These are phyloP conservation scores for Scheffersomyces spartinae DNA, from an alignment of 805 yeast species.

Conservation along the genomic window DNA sequence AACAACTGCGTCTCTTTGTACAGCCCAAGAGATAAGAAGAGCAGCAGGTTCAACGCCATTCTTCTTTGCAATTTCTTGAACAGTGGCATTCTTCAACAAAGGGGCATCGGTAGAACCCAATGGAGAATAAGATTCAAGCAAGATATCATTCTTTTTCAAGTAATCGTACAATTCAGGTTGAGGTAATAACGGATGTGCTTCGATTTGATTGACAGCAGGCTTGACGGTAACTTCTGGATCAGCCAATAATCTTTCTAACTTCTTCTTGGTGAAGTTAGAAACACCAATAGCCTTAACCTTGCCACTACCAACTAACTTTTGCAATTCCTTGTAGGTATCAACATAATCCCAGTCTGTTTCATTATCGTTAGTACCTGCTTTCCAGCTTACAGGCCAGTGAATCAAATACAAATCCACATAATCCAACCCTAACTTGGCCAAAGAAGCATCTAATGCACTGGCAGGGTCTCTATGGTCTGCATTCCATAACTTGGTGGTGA, in stretches of 20 bases:
- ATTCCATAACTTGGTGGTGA: constrained; percentile 64
- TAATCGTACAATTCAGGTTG: constrained; percentile 47
- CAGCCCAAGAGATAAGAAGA: constrained; percentile 47
- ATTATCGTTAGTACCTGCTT: constrained; percentile 19
- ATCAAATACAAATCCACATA: constrained; percentile 70
- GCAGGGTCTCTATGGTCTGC: constrained; percentile 41
- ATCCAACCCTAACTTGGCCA: constrained; percentile 53
- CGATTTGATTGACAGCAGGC: constrained; percentile 71
- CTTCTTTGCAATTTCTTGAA: constrained; percentile 34
- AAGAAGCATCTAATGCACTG: constrained; percentile 44
- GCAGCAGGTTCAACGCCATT: constrained; percentile 35
- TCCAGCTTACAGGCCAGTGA: constrained; percentile 71
- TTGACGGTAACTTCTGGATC: constrained; percentile 36
- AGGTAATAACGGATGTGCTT: constrained; percentile 63
- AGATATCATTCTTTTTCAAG: constrained; percentile 40
- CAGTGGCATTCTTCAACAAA: constrained; percentile 30
- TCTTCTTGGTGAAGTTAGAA: constrained; percentile 52
- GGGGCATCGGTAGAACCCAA: constrained; percentile 54
- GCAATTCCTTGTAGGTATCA: constrained; percentile 56
- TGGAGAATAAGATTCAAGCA: constrained; percentile 69
- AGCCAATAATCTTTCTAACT: constrained; percentile 38
- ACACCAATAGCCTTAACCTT: constrained; percentile 63
- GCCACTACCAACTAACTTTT: constrained; percentile 41
- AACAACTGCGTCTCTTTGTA: constrained; percentile 42
- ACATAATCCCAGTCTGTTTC: constrained; percentile 29